Base-by-base conservation (phyloP, 192 early-diverging fungal genomes). In the Geranomyces michiganensis region DNA sequence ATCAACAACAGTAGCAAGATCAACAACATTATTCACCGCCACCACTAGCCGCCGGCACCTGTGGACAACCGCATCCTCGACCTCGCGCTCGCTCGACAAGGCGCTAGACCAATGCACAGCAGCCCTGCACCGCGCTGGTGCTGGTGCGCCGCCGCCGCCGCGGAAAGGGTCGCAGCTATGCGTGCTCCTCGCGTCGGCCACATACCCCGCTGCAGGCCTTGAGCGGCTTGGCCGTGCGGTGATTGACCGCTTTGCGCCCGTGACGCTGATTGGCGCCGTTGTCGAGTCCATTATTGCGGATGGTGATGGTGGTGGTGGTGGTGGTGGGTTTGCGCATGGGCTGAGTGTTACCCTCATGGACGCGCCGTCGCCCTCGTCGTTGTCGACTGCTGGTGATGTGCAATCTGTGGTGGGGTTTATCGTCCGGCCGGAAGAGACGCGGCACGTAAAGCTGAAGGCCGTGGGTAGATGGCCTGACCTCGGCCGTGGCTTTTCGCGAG, bases 391-490 rank as follows among this genome's bases (percentile, higher is more conserved):
- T 47, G 46, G 46, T 14, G 13, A 19, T 14, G 19, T n/a, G n/a
- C n/a, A n/a, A n/a, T n/a, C n/a, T n/a, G n/a, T n/a, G n/a, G 56
- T 41, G 4, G 24, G 22, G n/a, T 68, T 68, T 58, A 17, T 29
- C 5, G 26, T 68, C 7, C n/a, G 68, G 14, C 15, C 17, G 30
- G 47, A 61, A 14, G 43, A 21, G 1, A 24, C 59, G 22, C 63
- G 73, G 27, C 48, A 45, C 13, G 65, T 67, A 30, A 58, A 51
- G 43, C 31, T 31, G 27, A 74, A 74, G 46, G 56, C 65, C 19
- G 73, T 74, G 12, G 73, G 73, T 1, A 22, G 73, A 32, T 74
- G 73, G 73, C 73, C 73, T 19, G 73, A 74, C 7, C 14, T 62
- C 5, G 21, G 53, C 19, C 41, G 55, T 15, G 44, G 59, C 1